These are phyloP conservation scores for Puccinia coronata DNA, from an alignment of 1,284 basidiomycete species.

Conservation along the genomic window DNA sequence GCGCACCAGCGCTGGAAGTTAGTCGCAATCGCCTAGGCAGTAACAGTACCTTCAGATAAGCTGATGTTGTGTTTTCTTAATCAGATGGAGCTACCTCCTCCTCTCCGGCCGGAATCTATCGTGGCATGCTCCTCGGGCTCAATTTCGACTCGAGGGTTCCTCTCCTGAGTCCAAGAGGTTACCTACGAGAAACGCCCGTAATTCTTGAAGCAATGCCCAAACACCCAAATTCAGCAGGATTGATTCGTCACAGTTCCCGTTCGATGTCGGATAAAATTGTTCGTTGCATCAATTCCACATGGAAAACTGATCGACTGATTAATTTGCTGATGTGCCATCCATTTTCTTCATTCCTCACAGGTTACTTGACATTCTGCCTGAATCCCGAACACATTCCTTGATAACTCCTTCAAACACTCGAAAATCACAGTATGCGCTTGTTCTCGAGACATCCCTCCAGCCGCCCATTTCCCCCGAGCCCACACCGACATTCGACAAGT, in stretches of 20 bases:
- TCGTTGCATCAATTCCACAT: not conserved
- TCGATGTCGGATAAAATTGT: not conserved
- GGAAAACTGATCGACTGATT: not conserved
- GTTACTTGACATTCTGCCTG: constrained; percentile 2
- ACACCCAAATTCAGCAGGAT: constrained; percentile 5
- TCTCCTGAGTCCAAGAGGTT: not conserved
- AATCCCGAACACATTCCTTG: not conserved
- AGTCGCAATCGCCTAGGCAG: not conserved
- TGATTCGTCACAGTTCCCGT: not conserved
- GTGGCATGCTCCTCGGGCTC: not conserved
- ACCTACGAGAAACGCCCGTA: not conserved
- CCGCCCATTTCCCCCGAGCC: constrained; percentile 24
- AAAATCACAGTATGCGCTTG: constrained; percentile 24
- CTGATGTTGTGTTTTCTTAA: not conserved
- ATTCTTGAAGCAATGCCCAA: constrained; percentile 5
- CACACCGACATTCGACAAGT: constrained; percentile 14
- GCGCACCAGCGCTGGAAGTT: constrained; percentile 33
- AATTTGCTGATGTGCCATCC: not conserved
- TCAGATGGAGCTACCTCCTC: constrained; percentile 13
- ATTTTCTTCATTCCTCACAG: not conserved
- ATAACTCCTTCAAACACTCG: constrained; percentile 1
- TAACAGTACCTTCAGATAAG: too few relatives aligned
- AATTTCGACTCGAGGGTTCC: not conserved
- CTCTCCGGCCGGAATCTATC: constrained; percentile 14
- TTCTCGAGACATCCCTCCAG: constrained; percentile 21